Evolutionary conservation across 1,139 yeast species (phyloP), one percentile per base, ranked within the genome.

Genomic region (Starmera stellimalicola): DNA sequence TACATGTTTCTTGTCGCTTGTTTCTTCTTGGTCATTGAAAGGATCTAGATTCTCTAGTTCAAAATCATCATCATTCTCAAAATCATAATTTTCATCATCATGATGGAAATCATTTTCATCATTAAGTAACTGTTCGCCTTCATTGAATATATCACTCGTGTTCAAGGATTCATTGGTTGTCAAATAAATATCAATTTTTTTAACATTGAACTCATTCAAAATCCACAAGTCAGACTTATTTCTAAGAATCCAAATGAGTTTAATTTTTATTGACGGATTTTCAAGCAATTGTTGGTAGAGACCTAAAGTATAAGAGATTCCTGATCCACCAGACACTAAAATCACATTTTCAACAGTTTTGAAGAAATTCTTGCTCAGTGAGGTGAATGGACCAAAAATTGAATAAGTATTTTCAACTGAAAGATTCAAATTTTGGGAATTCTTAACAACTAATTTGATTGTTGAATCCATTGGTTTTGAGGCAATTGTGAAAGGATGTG

Each of bases 401-500:
- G 81, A 58, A 49, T 83, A 81, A 17, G 58, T 52, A 18, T 63
- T 62, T 32, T 67, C 56, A 36, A 73, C 61, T 17, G 54, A 47
- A 32, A 84, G 56, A 18, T 68, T 57, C 44, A 78, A 81, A 5
- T 22, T 22, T 26, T n/a, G 56, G 38, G 87, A 77, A 23, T 59
- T 60, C 30, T 70, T 55, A 8, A 68, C 60, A 6, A 77, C 56
- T 29, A 76, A 54, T 37, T 56, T 57, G 7, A 65, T 58, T 3
- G 54, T 55, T 0, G 48, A 50, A 33, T 71, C 75, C 25, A 68
- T 66, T 2, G 83, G 78, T 22, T 73, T 55, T 11, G 84, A 74
- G 2, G 84, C 88, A 25, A 87, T 60, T 0, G 95, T 83, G 51
- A 77, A 87, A 2, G 96, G 96, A 52, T 87, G 96, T 22, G 79